Evolutionary conservation across 768 basidiomycete species (phyloP).

Genomic region (Mycena galopus): DNA sequence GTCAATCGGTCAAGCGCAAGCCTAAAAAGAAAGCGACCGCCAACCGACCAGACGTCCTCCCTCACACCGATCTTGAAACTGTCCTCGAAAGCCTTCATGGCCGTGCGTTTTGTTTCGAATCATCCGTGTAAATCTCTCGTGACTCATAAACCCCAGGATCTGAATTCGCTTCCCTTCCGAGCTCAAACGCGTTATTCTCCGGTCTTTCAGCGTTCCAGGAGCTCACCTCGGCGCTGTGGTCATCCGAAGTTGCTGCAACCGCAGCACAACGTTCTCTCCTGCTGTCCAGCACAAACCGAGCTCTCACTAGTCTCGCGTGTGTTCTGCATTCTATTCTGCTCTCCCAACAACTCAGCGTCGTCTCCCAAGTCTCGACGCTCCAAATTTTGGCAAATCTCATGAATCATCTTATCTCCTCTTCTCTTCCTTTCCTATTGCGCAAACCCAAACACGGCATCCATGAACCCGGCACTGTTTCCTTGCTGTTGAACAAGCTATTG

Average conservation of each 20-base stretch:
- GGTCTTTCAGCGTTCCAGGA: slow-evolving; percentile 47
- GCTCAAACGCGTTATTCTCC: slow-evolving; percentile 41
- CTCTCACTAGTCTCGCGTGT: slow-evolving; percentile 44
- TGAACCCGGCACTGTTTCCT: slow-evolving; percentile 18
- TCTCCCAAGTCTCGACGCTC: slow-evolving; percentile 28
- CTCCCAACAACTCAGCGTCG: slow-evolving; percentile 38
- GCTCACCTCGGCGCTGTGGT: slow-evolving; percentile 39
- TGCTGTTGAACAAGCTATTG: slow-evolving; percentile 32
- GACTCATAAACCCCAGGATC: neutral
- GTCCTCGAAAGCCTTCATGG: slow-evolving; percentile 37
- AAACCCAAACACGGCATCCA: slow-evolving; percentile 23
- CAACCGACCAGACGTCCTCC: neutral
- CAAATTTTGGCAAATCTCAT: slow-evolving; percentile 18
- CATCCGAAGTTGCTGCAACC: slow-evolving; percentile 33
- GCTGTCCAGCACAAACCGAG: slow-evolving; percentile 45
- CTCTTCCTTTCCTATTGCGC: slow-evolving; percentile 31
- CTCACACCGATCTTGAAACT: slow-evolving; percentile 32
- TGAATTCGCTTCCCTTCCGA: slow-evolving; percentile 22
- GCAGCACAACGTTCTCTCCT: slow-evolving; percentile 40
- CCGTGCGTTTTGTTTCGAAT: slow-evolving; percentile 15
- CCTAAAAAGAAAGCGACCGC: slow-evolving; percentile 36
- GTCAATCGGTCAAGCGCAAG: slow-evolving; percentile 31
- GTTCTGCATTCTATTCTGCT: slow-evolving; percentile 45
- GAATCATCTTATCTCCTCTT: slow-evolving; percentile 27
- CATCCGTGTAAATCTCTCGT: neutral